These are phyloP conservation scores for Chalara sp. DNA, from an alignment of 2,329 filamentous ascomycete genomes.

Conservation along the genomic window DNA sequence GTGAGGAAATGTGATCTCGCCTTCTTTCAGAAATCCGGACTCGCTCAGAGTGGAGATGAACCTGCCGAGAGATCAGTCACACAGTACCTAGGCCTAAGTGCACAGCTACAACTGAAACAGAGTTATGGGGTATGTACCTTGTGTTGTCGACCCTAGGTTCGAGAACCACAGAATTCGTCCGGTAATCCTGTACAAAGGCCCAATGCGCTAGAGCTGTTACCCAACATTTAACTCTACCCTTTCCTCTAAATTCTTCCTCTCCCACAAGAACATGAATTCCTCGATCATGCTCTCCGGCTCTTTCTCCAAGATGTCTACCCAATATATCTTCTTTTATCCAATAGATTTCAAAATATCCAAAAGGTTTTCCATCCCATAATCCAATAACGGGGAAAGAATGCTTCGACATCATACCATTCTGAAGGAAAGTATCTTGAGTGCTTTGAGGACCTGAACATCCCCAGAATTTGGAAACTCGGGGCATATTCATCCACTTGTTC, in stretches of 20 bases:
- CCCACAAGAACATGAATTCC: conserved; percentile 86
- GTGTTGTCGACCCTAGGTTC: conserved; percentile 89
- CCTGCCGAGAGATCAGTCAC: conserved; percentile 31
- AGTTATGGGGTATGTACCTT: conserved; percentile 51
- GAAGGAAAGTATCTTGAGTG: conserved; percentile 62
- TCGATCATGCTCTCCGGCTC: conserved; percentile 73
- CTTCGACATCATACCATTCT: conserved; percentile 52
- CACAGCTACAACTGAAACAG: not conserved
- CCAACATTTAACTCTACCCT: conserved; percentile 73
- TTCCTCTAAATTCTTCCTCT: conserved; percentile 83
- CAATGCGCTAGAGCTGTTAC: conserved; percentile 82
- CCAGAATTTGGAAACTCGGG: conserved; percentile 83
- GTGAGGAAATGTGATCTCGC: conserved; percentile 80
- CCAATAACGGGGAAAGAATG: conserved; percentile 90
- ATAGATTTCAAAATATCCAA: conserved; percentile 96
- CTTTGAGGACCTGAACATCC: conserved; percentile 51
- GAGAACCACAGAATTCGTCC: conserved; percentile 76
- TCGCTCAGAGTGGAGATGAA: conserved; percentile 62
- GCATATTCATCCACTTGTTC: conserved; percentile 81
- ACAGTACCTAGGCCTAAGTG: not conserved
- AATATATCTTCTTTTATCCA: conserved; percentile 92
- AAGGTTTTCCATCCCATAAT: conserved; percentile 90
- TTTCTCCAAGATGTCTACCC: conserved; percentile 61
- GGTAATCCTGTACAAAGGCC: conserved; percentile 67
- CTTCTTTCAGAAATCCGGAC: conserved; percentile 78